Evolutionary conservation across 352 stramenopile genomes (phyloP).

Genomic region (Globisporangium iwayamae): DNA sequence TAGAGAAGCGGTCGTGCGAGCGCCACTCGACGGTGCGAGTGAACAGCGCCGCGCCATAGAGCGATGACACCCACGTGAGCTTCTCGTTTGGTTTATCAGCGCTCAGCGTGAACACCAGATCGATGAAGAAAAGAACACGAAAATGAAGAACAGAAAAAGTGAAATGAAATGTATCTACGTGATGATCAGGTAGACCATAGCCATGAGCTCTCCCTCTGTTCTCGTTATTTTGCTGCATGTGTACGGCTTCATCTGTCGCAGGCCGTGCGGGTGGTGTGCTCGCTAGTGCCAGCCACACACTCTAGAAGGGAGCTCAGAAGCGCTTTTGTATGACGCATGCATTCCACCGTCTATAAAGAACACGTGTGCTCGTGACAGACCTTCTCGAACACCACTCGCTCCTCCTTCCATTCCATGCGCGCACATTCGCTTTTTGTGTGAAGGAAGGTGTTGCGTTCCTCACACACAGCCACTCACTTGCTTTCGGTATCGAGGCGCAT

Average conservation of each 20-base stretch:
- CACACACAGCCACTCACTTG: background rate
- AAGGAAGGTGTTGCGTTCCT: background rate
- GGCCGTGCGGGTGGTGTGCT: too few relatives aligned
- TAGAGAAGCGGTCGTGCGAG: background rate
- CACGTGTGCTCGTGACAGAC: too few relatives aligned
- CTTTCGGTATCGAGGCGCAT: conserved; percentile 11
- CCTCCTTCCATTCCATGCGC: background rate
- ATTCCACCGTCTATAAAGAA: background rate
- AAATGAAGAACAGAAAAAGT: background rate
- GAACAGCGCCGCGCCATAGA: background rate
- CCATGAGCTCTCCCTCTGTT: background rate
- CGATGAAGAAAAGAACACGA: conserved; percentile 2
- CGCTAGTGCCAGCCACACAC: too few relatives aligned
- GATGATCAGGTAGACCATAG: conserved; percentile 1
- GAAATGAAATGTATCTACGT: conserved; percentile 4
- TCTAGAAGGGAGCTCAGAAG: too few relatives aligned
- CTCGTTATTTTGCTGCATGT: too few relatives aligned
- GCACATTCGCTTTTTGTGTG: background rate
- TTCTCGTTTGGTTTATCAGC: background rate
- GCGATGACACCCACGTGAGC: background rate
- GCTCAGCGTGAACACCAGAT: background rate
- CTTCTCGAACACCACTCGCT: background rate
- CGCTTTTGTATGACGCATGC: background rate
- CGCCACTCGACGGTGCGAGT: background rate
- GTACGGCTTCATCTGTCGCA: too few relatives aligned